Conservation (phyloP, 495 filamentous ascomycete genomes). For the Aspergillus nanangensis region DNA sequence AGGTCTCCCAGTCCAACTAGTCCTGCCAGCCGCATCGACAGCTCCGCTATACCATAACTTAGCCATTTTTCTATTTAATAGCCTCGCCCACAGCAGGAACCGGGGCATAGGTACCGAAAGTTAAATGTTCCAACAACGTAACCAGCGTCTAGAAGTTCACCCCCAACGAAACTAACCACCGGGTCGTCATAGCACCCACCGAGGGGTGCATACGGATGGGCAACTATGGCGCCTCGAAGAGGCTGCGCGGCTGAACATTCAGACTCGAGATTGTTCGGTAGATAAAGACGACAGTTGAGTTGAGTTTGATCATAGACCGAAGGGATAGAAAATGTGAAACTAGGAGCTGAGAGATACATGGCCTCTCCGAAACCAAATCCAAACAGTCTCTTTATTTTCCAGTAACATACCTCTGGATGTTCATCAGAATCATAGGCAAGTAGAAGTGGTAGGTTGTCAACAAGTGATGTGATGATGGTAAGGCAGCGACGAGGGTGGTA, state of each 20-base stretch:
- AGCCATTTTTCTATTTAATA: no score
- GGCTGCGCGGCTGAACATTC: slow-evolving; percentile 27
- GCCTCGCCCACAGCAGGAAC: no score
- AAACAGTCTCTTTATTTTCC: not conserved
- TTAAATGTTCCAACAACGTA: slow-evolving; percentile 88
- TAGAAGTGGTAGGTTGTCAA: no score
- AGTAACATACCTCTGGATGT: not conserved
- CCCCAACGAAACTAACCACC: slow-evolving; percentile 60
- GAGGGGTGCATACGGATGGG: slow-evolving; percentile 86
- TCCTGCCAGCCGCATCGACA: slow-evolving; percentile 65
- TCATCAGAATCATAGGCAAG: not conserved
- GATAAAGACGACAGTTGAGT: slow-evolving; percentile 79
- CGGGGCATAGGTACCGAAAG: slow-evolving; percentile 86
- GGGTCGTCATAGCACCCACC: slow-evolving; percentile 84
- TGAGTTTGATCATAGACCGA: slow-evolving; percentile 72
- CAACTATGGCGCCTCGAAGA: slow-evolving; percentile 68
- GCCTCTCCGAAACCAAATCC: not conserved
- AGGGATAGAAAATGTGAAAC: slow-evolving; percentile 71
- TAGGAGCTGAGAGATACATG: slow-evolving; percentile 48
- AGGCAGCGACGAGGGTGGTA: not conserved
- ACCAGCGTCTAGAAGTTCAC: slow-evolving; percentile 59
- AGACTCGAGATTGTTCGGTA: slow-evolving; percentile 44
- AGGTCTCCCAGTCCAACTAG: slow-evolving; percentile 78
- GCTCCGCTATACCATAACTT: slow-evolving; percentile 58
- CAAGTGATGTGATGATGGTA: no score